A percentile compares a stretch with the other conserved stretches of the same genome.
Evolutionary conservation across 2,329 filamentous ascomycete genomes (phyloP).

Genomic region (Teratosphaeria destructans): DNA sequence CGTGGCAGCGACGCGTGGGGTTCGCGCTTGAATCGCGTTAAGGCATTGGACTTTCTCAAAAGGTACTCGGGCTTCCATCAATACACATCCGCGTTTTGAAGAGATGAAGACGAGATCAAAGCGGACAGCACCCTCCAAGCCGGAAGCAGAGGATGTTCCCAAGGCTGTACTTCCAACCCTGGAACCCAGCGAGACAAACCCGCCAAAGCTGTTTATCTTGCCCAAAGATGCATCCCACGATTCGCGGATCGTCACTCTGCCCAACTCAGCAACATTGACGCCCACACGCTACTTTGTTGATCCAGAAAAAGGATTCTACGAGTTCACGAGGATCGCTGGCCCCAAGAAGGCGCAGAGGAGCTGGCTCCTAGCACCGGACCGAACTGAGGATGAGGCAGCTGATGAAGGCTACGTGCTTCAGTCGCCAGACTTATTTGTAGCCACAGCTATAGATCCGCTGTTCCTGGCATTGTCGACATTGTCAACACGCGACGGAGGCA

Average conservation of each 20-base stretch:
- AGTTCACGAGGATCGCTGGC: constrained; percentile 49
- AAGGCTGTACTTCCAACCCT: constrained; percentile 4
- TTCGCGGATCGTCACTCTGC: constrained; percentile 46
- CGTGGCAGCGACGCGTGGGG: not conserved
- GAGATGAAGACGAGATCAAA: constrained; percentile 2
- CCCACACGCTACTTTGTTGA: constrained; percentile 49
- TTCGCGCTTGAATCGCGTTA: not conserved
- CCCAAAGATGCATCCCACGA: constrained; percentile 42
- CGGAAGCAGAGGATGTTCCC: constrained; percentile 1
- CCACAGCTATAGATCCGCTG: constrained; percentile 72
- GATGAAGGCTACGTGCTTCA: constrained; percentile 48
- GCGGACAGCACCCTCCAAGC: not conserved
- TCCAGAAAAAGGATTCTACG: constrained; percentile 47
- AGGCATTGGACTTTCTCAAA: not conserved
- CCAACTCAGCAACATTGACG: constrained; percentile 41
- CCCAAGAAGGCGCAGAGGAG: constrained; percentile 32
- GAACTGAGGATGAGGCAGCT: not conserved
- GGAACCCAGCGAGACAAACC: constrained; percentile 26
- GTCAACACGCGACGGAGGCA: constrained; percentile 2
- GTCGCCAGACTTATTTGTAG: constrained; percentile 65
- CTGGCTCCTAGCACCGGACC: not conserved
- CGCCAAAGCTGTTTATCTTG: constrained; percentile 47
- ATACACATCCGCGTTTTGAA: not conserved
- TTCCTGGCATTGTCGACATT: constrained; percentile 75
- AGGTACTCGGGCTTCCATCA: not conserved